These are phyloP conservation scores for Mortierella sp. DNA, from an alignment of 371 early-diverging fungal species.

Conservation along the genomic window DNA sequence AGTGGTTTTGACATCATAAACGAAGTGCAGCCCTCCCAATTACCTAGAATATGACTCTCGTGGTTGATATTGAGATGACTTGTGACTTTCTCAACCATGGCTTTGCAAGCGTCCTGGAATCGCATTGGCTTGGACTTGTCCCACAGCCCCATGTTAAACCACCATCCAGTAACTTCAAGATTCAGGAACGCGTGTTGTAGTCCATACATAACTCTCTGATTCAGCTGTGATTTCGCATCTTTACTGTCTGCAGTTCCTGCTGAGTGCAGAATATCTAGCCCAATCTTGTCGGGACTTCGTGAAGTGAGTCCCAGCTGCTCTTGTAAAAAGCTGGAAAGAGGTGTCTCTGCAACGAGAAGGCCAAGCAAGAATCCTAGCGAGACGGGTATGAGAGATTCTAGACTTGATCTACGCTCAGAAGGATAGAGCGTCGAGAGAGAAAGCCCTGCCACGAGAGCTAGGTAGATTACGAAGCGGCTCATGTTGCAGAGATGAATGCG, in stretches of 20 bases:
- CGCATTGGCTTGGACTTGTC: constrained; percentile 30
- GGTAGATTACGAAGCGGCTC: constrained; percentile 5
- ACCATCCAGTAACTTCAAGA: constrained; percentile 55
- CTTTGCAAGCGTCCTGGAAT: constrained; percentile 53
- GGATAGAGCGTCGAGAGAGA: constrained; percentile 1
- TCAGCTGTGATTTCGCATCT: constrained; percentile 20
- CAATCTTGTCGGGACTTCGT: constrained; percentile 44
- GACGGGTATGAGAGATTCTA: constrained; percentile 15
- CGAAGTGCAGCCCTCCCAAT: background rate
- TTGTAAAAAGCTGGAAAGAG: constrained; percentile 37
- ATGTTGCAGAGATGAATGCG: background rate
- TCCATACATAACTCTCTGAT: constrained; percentile 52
- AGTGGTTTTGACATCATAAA: background rate
- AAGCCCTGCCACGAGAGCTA: constrained; percentile 22
- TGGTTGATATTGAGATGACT: constrained; percentile 28
- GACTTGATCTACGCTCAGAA: constrained; percentile 5
- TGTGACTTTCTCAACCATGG: constrained; percentile 39
- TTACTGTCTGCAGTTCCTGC: background rate
- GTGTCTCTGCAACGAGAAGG: constrained; percentile 45
- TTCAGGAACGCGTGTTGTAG: constrained; percentile 55
- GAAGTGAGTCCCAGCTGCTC: constrained; percentile 38
- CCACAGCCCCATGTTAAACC: constrained; percentile 57
- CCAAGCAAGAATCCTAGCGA: constrained; percentile 38
- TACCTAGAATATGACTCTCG: constrained; percentile 51
- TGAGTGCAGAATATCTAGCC: constrained; percentile 42